phyloP scores from a whole-genome alignment of 345 rosid genomes.

The Firmiana major region DNA sequence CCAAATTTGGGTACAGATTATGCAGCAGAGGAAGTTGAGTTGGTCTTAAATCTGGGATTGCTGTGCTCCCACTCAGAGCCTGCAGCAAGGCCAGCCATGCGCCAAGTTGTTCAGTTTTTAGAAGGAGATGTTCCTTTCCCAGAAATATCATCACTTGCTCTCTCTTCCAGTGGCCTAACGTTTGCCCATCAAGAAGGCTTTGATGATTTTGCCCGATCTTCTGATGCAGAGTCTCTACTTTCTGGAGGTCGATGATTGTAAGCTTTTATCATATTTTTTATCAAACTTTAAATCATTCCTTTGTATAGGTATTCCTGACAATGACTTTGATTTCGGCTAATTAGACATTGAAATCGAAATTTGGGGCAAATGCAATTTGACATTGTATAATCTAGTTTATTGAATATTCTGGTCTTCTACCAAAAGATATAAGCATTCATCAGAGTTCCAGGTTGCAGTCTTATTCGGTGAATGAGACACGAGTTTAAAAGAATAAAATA shows the following conservation, averaged over 20 bases:
- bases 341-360: too few species aligned
- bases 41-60: conserved; percentile 58
- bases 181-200: conserved; percentile 37
- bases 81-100: conserved; percentile 51
- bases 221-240: too few species aligned
- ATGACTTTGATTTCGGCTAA: too few species aligned
- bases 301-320: too few species aligned
- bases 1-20: conserved; percentile 35
- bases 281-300: too few species aligned
- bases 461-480: not conserved
- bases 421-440: not conserved
- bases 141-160: conserved; percentile 30
- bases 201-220: conserved; percentile 38
- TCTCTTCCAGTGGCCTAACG: conserved; percentile 33
- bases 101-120: conserved; percentile 47
- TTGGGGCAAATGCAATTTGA: too few species aligned
- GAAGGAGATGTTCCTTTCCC: conserved; percentile 43
- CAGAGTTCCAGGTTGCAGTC: not conserved
- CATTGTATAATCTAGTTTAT: not conserved
- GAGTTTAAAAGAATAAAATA: not conserved
- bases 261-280: too few species aligned
- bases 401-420: not conserved
- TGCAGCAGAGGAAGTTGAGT: conserved; percentile 38
- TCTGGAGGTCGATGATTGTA: too few species aligned
- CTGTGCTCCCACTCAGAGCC: conserved; percentile 50